Conservation (phyloP, 163 green algal genomes). For the Smithsoniella earleae region DNA sequence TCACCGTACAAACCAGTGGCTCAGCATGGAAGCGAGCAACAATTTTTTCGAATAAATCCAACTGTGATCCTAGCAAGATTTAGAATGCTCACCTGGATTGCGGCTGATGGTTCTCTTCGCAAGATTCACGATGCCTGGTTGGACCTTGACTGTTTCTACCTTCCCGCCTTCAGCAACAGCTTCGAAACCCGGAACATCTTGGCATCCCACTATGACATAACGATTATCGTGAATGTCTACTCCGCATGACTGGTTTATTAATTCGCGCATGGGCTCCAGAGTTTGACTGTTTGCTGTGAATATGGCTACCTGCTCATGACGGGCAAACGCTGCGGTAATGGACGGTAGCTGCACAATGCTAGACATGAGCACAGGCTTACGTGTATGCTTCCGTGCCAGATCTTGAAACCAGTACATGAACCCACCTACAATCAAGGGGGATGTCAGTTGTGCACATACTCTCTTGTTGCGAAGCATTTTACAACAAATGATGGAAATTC, state of each 20-base stretch:
- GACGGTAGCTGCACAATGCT: conserved; percentile 23
- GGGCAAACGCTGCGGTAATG: conserved; percentile 5
- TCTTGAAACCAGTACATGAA: conserved; percentile 31
- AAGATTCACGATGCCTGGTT: conserved; percentile 21
- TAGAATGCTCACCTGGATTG: background rate
- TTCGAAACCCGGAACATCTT: conserved; percentile 23
- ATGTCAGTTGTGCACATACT: too few relatives aligned
- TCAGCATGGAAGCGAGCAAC: background rate
- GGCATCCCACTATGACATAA: conserved; percentile 4
- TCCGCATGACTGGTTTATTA: conserved; percentile 12
- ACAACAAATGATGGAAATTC: background rate
- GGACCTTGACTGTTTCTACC: background rate
- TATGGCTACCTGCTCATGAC: conserved; percentile 7
- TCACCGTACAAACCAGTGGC: background rate
- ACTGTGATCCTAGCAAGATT: too few relatives aligned
- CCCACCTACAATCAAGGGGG: background rate
- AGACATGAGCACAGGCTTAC: conserved; percentile 18
- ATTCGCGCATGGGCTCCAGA: conserved; percentile 12
- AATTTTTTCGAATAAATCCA: too few relatives aligned
- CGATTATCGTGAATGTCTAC: conserved; percentile 2
- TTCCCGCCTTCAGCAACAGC: conserved; percentile 1
- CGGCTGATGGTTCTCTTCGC: background rate
- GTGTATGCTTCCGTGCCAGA: background rate
- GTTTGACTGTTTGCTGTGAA: conserved; percentile 7
- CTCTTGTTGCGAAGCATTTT: too few relatives aligned